phyloP scores from a whole-genome alignment of 148 eudicot species.

The Camellia japonica region DNA sequence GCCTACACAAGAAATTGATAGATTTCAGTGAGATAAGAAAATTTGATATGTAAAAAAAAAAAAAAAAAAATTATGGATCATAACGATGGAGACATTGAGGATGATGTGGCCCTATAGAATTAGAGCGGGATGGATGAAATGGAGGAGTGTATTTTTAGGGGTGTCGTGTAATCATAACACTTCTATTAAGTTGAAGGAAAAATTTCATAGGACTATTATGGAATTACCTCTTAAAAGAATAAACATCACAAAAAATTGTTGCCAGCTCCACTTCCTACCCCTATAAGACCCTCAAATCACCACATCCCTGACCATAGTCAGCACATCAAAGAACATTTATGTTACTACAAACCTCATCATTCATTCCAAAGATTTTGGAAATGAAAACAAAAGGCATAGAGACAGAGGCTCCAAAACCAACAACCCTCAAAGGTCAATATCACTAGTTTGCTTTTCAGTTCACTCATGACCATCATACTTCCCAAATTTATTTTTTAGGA shows the following conservation, averaged over 20 bases:
- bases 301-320: background rate
- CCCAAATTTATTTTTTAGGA: background rate
- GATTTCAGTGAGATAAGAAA: conserved; percentile 11
- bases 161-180: too few relatives aligned
- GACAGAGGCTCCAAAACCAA: background rate
- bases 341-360: background rate
- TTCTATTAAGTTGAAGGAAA: too few relatives aligned
- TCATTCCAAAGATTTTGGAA: background rate
- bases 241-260: conserved; percentile 5
- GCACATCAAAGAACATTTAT: background rate
- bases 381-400: background rate
- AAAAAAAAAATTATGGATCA: too few relatives aligned
- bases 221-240: background rate
- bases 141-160: too few relatives aligned
- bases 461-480: background rate
- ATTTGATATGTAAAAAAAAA: background rate
- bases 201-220: background rate
- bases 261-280: conserved; percentile 8
- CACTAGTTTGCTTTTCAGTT: background rate
- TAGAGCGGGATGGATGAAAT: too few relatives aligned
- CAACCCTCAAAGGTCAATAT: background rate
- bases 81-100: too few relatives aligned
- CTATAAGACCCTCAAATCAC: conserved; percentile 12
- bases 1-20: conserved; percentile 49
- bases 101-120: too few relatives aligned